phyloP scores from a whole-genome alignment of 768 basidiomycete species.

The Macrolepiota fuliginosa region DNA sequence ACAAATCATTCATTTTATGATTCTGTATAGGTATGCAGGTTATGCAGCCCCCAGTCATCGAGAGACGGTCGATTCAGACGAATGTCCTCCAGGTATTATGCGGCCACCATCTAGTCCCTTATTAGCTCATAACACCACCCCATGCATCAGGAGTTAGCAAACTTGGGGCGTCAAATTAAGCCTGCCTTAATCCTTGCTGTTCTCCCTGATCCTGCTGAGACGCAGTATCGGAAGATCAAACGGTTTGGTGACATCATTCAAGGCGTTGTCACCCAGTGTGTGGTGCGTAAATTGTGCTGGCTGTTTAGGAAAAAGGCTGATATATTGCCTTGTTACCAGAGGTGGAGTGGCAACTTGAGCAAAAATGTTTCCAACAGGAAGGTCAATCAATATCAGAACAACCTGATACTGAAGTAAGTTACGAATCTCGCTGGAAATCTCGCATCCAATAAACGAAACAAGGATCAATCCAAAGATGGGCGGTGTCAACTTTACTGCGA shows the following conservation, averaged over 20 bases:
- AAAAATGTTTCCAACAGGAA: constrained; percentile 11
- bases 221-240: constrained; percentile 28
- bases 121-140: too few relatives aligned
- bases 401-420: constrained; percentile 51
- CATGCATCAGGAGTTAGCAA: constrained; percentile 11
- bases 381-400: constrained; percentile 55
- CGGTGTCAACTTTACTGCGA: constrained; percentile 42
- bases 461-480: constrained; percentile 59
- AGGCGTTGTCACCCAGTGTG: constrained; percentile 64
- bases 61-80: neutral
- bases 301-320: neutral
- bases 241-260: constrained; percentile 37
- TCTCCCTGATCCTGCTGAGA: constrained; percentile 27
- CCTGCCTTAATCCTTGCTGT: constrained; percentile 26
- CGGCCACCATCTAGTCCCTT: too few relatives aligned
- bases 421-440: neutral
- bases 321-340: neutral
- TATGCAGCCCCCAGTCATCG: neutral
- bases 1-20: neutral
- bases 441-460: neutral
- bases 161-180: constrained; percentile 4
- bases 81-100: constrained; percentile 1
- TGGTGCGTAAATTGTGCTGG: constrained; percentile 35
- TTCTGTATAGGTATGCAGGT: constrained; percentile 1
- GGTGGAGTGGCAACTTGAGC: constrained; percentile 9